These are phyloP conservation scores for Linanthus parryae DNA, from an alignment of 148 eudicot species.

Conservation along the genomic window DNA sequence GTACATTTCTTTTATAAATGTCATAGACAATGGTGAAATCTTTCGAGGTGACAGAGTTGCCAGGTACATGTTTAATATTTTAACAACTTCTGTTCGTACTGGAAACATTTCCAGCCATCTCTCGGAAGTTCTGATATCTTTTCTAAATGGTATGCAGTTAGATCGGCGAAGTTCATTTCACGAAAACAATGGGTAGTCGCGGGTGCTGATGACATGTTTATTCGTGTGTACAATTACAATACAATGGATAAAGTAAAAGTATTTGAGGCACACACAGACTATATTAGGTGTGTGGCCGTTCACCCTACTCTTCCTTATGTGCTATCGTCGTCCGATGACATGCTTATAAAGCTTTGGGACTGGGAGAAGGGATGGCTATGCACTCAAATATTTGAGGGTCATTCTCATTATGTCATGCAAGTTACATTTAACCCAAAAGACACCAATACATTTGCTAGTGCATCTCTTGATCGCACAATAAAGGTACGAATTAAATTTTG, in stretches of 20 bases:
- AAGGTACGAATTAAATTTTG: constrained; percentile 40
- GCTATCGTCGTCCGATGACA: constrained; percentile 73
- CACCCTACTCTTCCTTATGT: constrained; percentile 77
- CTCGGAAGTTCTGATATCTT: not conserved
- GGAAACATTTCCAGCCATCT: too few relatives aligned
- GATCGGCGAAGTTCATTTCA: constrained; percentile 57
- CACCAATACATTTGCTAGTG: constrained; percentile 65
- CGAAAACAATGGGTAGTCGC: constrained; percentile 60
- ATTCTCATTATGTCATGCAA: constrained; percentile 88
- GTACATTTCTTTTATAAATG: not conserved
- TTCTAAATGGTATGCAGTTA: constrained; percentile 23
- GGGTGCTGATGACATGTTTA: constrained; percentile 53
- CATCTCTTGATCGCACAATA: constrained; percentile 68
- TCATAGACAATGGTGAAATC: constrained; percentile 54
- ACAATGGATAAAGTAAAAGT: constrained; percentile 58
- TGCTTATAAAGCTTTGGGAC: constrained; percentile 83
- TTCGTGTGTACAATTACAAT: constrained; percentile 53
- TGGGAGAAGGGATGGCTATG: constrained; percentile 89
- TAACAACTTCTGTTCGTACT: too few relatives aligned
- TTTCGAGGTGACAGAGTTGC: constrained; percentile 51
- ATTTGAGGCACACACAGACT: constrained; percentile 73
- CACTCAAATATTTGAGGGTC: constrained; percentile 71
- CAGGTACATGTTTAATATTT: constrained; percentile 28
- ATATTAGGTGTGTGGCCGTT: constrained; percentile 63
- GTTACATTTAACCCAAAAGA: constrained; percentile 73